phyloP scores from a whole-genome alignment of 495 filamentous ascomycete species.

The Lepidopterella palustris region DNA sequence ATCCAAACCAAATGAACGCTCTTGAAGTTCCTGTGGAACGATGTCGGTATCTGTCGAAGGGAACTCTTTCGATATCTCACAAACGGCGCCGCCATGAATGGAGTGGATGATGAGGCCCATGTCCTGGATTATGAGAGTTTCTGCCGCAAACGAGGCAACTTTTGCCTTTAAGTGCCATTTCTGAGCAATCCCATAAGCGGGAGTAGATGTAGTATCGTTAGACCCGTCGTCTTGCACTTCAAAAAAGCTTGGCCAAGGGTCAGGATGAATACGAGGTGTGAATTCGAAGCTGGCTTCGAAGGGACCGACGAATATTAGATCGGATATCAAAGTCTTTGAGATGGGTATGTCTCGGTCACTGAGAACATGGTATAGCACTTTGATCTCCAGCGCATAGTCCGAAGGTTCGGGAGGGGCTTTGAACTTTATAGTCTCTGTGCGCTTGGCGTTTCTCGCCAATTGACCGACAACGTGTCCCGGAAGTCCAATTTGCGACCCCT shows the following conservation, averaged over 20 bases:
- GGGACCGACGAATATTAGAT: constrained; percentile 66
- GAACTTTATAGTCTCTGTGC: constrained; percentile 46
- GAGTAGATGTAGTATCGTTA: constrained; percentile 13
- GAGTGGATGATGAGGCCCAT: constrained; percentile 52
- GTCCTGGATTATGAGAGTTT: constrained; percentile 60
- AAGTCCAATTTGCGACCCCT: constrained; percentile 19
- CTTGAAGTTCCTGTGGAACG: constrained; percentile 56
- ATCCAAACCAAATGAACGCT: constrained; percentile 63
- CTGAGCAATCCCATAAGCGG: constrained; percentile 59
- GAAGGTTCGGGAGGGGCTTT: constrained; percentile 44
- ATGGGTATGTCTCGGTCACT: constrained; percentile 82
- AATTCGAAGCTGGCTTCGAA: constrained; percentile 89
- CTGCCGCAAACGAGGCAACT: constrained; percentile 67
- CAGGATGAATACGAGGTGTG: constrained; percentile 64
- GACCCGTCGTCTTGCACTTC: constrained; percentile 38
- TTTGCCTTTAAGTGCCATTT: constrained; percentile 69
- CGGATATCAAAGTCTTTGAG: constrained; percentile 58
- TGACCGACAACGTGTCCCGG: constrained; percentile 44
- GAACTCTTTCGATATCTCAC: constrained; percentile 40
- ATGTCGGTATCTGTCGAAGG: constrained; percentile 38
- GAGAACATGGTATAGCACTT: constrained; percentile 66
- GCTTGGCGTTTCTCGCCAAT: constrained; percentile 37
- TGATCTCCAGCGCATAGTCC: constrained; percentile 64
- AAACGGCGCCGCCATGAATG: constrained; percentile 49
- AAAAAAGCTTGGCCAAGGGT: constrained; percentile 84